These are phyloP conservation scores for Aristolochia fimbriata DNA, from an alignment of 164 flowering plant species.

Conservation along the genomic window DNA sequence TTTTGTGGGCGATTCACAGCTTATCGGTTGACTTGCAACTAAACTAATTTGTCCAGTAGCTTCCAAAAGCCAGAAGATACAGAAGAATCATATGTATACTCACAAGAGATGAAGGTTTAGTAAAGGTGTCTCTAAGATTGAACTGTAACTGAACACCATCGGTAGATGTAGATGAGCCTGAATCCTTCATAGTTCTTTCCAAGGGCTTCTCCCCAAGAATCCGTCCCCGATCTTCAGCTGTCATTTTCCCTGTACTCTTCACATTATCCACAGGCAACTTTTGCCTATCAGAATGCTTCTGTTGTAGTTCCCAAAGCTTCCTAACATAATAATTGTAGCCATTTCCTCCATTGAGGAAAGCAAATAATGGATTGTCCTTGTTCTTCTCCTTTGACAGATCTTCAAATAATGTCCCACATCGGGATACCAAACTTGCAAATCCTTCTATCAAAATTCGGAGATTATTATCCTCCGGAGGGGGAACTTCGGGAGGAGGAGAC, in stretches of 20 bases:
- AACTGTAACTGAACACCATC: slow-evolving; percentile 4
- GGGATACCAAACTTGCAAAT: slow-evolving; percentile 76
- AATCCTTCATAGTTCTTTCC: slow-evolving; percentile 49
- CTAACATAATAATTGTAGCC: slow-evolving; percentile 74
- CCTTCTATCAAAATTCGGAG: slow-evolving; percentile 76
- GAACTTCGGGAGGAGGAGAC: slow-evolving; percentile 65
- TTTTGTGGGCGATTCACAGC: slow-evolving; percentile 37
- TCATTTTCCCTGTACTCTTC: slow-evolving; percentile 47
- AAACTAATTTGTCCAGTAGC: not conserved
- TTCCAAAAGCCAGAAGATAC: not conserved
- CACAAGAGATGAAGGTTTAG: too few relatives aligned
- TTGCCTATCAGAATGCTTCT: slow-evolving; percentile 37
- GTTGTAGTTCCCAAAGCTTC: slow-evolving; percentile 84
- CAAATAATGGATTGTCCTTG: slow-evolving; percentile 63
- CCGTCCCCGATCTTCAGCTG: slow-evolving; percentile 83
- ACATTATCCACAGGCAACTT: slow-evolving; percentile 24
- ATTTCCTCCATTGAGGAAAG: slow-evolving; percentile 71
- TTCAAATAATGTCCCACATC: slow-evolving; percentile 88
- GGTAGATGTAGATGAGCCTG: slow-evolving; percentile 33
- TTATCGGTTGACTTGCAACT: slow-evolving; percentile 50
- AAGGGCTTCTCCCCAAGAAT: slow-evolving; percentile 81
- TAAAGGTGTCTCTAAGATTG: too few relatives aligned
- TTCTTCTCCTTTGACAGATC: slow-evolving; percentile 86
- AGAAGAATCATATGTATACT: too few relatives aligned
- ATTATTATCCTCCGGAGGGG: slow-evolving; percentile 73